Percentiles rank a stretch among this genome's conserved stretches.
Conservation (phyloP, 2,329 filamentous ascomycete genomes). For the Paramyrothecium sp. region DNA sequence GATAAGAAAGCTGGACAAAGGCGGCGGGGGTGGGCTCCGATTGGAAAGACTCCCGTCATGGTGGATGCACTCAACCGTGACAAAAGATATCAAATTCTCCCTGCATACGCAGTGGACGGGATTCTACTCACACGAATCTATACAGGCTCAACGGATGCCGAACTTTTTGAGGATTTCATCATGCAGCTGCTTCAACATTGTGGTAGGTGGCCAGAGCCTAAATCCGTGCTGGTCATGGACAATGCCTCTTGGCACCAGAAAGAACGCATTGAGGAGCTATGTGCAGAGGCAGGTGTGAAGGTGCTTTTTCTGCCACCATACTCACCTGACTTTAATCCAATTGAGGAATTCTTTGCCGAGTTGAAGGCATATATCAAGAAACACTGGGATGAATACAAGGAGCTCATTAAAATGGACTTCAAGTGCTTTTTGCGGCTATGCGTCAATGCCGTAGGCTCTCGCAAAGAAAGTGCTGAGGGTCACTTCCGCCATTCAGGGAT, state of each 20-base stretch:
- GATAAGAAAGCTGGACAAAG: conserved; percentile 29
- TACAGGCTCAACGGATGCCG: conserved; percentile 20
- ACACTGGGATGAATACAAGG: conserved; percentile 9
- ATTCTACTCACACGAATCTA: conserved; percentile 21
- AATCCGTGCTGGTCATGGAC: conserved; percentile 33
- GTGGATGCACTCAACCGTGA: conserved; percentile 16
- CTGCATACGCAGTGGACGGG: conserved; percentile 23
- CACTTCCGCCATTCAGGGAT: too few relatives aligned
- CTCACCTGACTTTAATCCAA: conserved; percentile 20
- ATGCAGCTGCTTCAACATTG: conserved; percentile 28
- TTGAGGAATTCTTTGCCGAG: conserved; percentile 19
- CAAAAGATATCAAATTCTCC: conserved; percentile 17
- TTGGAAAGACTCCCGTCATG: conserved; percentile 20
- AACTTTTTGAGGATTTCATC: conserved; percentile 25
- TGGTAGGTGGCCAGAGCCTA: conserved; percentile 26
- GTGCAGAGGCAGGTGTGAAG: conserved; percentile 12
- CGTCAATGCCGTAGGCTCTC: conserved; percentile 13
- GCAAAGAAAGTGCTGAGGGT: conserved; percentile 6
- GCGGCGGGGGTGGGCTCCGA: conserved; percentile 28
- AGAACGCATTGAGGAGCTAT: conserved; percentile 24
- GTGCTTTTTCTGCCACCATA: conserved; percentile 15
- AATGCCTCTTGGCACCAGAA: conserved; percentile 28
- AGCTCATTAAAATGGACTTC: conserved; percentile 15
- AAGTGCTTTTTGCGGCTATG: conserved; percentile 15
- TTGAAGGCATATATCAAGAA: conserved; percentile 16